These are phyloP conservation scores for thale cress (Arabidopsis thaliana) DNA, from an alignment of 345 rosid species.

Conservation along the genomic window TAIR10.1 NC_003074.8:7086001-7086500, in stretches of 20 bases:
- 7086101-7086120: slow-evolving; percentile 95
- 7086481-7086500: slow-evolving; percentile 90
- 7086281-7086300: slow-evolving; percentile 28
- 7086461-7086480: slow-evolving; percentile 80
- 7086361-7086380: slow-evolving; percentile 31
- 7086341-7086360: slow-evolving; percentile 49
- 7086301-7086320: slow-evolving; percentile 48
- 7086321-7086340: slow-evolving; percentile 57
- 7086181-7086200: slow-evolving; percentile 40
- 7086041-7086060: slow-evolving; percentile 57
- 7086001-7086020: slow-evolving; percentile 62
- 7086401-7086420: slow-evolving; percentile 43
- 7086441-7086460: slow-evolving; percentile 87
- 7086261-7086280: slow-evolving; percentile 87
- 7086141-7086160: slow-evolving; percentile 68
- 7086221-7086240: slow-evolving; percentile 75
- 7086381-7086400: slow-evolving; percentile 34
- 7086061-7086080: slow-evolving; percentile 56
- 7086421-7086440: slow-evolving; percentile 44
- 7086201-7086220: slow-evolving; percentile 35
- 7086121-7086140: slow-evolving; percentile 91
- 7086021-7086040: slow-evolving; percentile 93
- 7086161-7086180: slow-evolving; percentile 52
- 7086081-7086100: slow-evolving; percentile 63
- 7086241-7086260: slow-evolving; percentile 98